Evolutionary conservation across 106 monocot genomes (phyloP), one percentile per base, ranked within the genome.

Genomic region (Dioscorea alata): DNA sequence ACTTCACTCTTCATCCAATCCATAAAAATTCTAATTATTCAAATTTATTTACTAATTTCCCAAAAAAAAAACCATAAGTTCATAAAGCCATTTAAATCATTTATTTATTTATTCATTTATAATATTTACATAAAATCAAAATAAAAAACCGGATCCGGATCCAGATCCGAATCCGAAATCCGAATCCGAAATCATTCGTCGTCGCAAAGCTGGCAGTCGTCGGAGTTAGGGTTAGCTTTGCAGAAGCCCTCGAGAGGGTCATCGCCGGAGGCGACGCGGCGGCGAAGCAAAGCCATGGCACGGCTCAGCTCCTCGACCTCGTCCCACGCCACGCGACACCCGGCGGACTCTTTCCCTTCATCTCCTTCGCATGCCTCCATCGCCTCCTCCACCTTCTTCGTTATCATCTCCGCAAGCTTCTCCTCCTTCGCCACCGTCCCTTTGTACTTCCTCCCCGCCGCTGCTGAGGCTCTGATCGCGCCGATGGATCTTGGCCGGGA

Each of bases 231-330:
- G 69, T 90, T 83, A 6, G 68, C 71, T 24, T 23, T 17, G 76
- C 90, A 90, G 76, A 78, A 86, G n/a, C 59, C 35, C 76, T 91
- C 84, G 50, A 91, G 87, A 23, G 86, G 90, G 50, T 91, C 90
- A 50, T 86, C 86, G 20, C 24, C 66, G 31, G 59, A 23, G 65
- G 54, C 75, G 31, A 88, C 13, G 71, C 67, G 70, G 19, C 81
- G 71, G 50, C 79, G 83, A 65, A 89, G 81, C 50, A 86, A 62
- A 23, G 93, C 93, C 77, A 77, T 86, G 62, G 93, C 93, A 73
- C 65, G 72, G 85, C 88, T 93, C 32, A 93, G 69, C 78, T 93
- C 92, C 81, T 93, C 92, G 42, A 93, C 92, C 83, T 93, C 88
- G 67, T 93, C 92, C 92, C 92, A 93, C 15, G 86, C 88, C 24